Conservation (phyloP, 306 rosid genomes). For the Sophora flavescens region DNA sequence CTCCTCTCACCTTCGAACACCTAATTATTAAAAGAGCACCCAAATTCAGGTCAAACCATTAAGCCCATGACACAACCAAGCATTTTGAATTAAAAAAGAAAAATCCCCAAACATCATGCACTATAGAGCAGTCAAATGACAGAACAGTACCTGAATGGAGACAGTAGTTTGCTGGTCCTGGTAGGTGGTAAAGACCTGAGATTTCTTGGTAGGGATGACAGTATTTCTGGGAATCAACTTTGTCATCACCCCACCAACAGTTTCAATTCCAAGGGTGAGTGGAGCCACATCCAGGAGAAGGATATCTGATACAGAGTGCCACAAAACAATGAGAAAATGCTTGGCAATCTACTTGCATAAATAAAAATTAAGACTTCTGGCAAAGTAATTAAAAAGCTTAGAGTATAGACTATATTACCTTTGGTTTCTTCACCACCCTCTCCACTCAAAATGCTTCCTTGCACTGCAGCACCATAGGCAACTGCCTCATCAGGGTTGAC, state of each 20-base stretch:
- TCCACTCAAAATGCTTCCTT: conserved; percentile 99
- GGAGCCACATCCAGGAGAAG: conserved; percentile 99
- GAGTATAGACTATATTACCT: conserved; percentile 56
- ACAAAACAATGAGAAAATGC: neutral
- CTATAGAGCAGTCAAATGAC: neutral
- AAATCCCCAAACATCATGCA: neutral
- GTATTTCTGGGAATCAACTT: conserved; percentile 99
- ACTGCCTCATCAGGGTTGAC: conserved; percentile 99
- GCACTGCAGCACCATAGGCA: conserved; percentile 98
- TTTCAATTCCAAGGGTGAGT: conserved; percentile 97
- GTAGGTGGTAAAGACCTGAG: conserved; percentile 98
- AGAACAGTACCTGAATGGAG: conserved; percentile 83
- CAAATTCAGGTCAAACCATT: neutral
- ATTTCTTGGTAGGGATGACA: conserved; percentile 98
- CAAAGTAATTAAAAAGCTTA: neutral
- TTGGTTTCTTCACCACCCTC: conserved; percentile 98
- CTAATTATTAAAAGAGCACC: conserved; percentile 46
- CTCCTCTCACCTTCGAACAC: conserved; percentile 99
- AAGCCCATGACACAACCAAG: neutral
- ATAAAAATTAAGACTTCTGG: neutral
- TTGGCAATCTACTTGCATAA: neutral
- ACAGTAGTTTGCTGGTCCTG: conserved; percentile 99
- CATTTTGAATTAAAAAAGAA: neutral
- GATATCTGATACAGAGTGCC: conserved; percentile 63
- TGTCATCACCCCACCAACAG: conserved; percentile 99